Conservation (phyloP, 768 basidiomycete genomes). For the Tricholoma furcatifolium region DNA sequence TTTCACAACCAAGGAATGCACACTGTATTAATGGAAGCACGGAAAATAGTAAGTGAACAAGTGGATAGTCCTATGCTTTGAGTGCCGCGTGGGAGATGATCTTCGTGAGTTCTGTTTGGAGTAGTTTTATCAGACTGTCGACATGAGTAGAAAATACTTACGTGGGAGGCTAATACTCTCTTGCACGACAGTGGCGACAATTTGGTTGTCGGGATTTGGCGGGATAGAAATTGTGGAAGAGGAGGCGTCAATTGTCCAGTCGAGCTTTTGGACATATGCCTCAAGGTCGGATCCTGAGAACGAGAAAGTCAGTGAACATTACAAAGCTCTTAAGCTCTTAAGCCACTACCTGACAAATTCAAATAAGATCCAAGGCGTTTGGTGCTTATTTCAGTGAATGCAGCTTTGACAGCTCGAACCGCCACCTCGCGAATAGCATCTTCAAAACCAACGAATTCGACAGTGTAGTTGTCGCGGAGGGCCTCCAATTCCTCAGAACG, state of each 20-base stretch:
- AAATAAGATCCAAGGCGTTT: constrained; percentile 72
- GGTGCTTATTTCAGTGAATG: constrained; percentile 72
- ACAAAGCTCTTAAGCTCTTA: no score
- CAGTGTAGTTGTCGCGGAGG: constrained; percentile 84
- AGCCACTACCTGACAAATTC: constrained; percentile 53
- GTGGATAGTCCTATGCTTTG: constrained; percentile 41
- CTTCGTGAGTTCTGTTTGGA: constrained; percentile 63
- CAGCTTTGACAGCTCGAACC: constrained; percentile 71
- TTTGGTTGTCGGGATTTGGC: constrained; percentile 85
- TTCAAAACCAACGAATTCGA: constrained; percentile 82
- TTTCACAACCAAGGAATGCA: not conserved
- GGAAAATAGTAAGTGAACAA: not conserved
- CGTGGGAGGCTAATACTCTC: constrained; percentile 81
- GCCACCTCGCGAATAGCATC: constrained; percentile 78
- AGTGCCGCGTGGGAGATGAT: constrained; percentile 68
- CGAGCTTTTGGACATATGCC: constrained; percentile 59
- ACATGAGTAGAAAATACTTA: constrained; percentile 37
- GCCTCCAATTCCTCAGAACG: constrained; percentile 65
- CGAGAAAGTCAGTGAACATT: constrained; percentile 2
- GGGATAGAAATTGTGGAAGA: constrained; percentile 66
- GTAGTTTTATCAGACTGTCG: constrained; percentile 8
- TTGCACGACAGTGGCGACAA: constrained; percentile 81
- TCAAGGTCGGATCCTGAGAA: constrained; percentile 53
- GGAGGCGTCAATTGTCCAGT: constrained; percentile 60
- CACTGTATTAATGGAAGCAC: not conserved